Evolutionary conservation across 257 asterid species (phyloP), one percentile per base, ranked within the genome.

Genomic region (Vinca minor): DNA sequence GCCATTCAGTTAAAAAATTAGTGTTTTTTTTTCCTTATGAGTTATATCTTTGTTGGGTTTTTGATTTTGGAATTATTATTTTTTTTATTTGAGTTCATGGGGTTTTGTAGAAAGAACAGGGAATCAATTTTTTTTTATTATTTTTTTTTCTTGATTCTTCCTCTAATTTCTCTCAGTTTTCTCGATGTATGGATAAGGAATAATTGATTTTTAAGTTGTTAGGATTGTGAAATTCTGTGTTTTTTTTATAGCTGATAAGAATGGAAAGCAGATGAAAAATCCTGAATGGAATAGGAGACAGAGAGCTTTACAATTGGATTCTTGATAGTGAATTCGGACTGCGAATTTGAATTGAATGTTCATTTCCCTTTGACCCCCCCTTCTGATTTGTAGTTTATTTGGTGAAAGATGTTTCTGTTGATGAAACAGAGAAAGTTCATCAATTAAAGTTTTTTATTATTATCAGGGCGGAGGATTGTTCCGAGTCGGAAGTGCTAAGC

Each of bases 341-440:
- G 14, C 11, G 64, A n/a, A 9, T 15, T 23, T 38, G 53, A 46
- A 53, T 62, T 28, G 35, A 4, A 17, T 15, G 6, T 15, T 18
- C 0, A 23, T 13, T 20, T 63, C 4, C 4, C 23, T 45, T 18
- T 25, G 4, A 14, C 0, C 12, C 20, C 39, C 1, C 4, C 34
- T 5, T 62, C 56, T n/a, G n/a, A 46, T 4, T 28, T 11, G 13
- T 45, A 36, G 25, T 35, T 36, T 8, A n/a, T n/a, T 48, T 13
- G 47, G n/a, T 18, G 46, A 25, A 8, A 28, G n/a, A 25, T 34
- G 23, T 13, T 21, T 44, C 42, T 20, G 47, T 35, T n/a, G 52
- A 65, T 26, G 44, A 54, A 62, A 66, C 55, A 28, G 56, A 66
- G 45, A 32, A 54, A 66, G 25, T n/a, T 18, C 45, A 5, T 55